Base-by-base conservation (phyloP, 2,329 filamentous ascomycete species). In the Byssoonygena ceratinophila region DNA sequence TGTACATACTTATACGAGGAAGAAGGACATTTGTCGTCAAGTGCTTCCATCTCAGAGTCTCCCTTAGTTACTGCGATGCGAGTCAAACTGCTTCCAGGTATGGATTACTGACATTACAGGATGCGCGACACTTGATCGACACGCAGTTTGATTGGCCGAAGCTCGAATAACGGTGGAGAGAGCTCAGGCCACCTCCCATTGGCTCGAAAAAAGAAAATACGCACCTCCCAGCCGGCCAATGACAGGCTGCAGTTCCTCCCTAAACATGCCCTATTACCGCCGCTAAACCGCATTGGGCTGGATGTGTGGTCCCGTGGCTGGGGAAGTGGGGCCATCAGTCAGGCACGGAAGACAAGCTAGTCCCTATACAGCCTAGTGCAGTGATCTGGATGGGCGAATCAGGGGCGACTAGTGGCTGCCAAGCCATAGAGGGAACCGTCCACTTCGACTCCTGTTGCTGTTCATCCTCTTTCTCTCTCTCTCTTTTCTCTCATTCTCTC, bases 151-250 rank as follows among this genome's bases (percentile, higher is more conserved):
- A 50, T 50, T 50, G 47, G 47, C 37, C 37, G 16, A 23, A 23
- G 25, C 37, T 23, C 18, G 16, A 16, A 25, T n/a, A 27, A 23
- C n/a, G 32, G 2, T 12, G 11, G 44, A 23, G 20, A n/a, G 27
- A 50, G 47, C 47, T 43, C 18, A n/a, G 47, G 14, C 47, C n/a
- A 34, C 16, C 46, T 14, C 25, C 23, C 11, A 50, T 50, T 50
- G 47, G 47, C 47, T 16, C 23, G 16, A 23, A 48, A 48, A 43
- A 9, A 23, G 14, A 34, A 23, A 43, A 34, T 29, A 16, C 11
- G 14, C 16, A 27, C 23, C 16, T 32, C 18, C 2, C 18, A n/a
- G 4, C 5, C 14, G 18, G 20, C 45, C 45, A 47, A 47, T 27
- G 20, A 47, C 3, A 47, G 2, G 12, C 20, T 20, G 20, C 5